Evolutionary conservation across 768 basidiomycete species (phyloP).

Genomic region (Pulveroboletus sp.): DNA sequence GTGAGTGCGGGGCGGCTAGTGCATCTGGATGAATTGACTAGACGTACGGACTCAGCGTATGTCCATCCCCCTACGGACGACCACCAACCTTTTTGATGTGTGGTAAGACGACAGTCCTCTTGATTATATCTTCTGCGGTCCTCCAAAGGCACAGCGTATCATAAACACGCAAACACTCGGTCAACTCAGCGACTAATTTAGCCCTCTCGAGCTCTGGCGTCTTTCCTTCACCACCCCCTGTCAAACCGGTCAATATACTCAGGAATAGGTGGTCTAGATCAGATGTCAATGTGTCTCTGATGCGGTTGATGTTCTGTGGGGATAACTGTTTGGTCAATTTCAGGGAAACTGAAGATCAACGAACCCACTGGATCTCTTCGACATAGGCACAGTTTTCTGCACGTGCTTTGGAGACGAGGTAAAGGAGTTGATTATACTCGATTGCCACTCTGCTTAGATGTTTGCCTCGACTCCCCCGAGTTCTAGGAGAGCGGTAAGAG

Average conservation of each 20-base stretch:
- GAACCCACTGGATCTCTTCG: constrained; percentile 82
- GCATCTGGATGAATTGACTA: constrained; percentile 77
- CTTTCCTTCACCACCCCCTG: constrained; percentile 46
- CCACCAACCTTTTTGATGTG: constrained; percentile 72
- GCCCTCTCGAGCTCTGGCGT: constrained; percentile 61
- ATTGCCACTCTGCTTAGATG: constrained; percentile 81
- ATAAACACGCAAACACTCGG: constrained; percentile 78
- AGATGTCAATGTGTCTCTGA: constrained; percentile 79
- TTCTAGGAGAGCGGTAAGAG: constrained; percentile 36
- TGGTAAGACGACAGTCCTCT: constrained; percentile 63
- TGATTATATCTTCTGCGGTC: constrained; percentile 85
- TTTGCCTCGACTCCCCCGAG: constrained; percentile 66
- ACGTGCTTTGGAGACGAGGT: constrained; percentile 82
- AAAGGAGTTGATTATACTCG: constrained; percentile 91
- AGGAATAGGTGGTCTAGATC: constrained; percentile 86
- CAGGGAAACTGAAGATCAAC: constrained; percentile 26
- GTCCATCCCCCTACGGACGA: not conserved
- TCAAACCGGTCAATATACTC: constrained; percentile 51
- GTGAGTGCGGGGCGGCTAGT: constrained; percentile 66
- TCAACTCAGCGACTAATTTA: constrained; percentile 63
- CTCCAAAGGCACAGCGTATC: constrained; percentile 78
- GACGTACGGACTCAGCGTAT: constrained; percentile 1
- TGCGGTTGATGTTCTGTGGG: constrained; percentile 73
- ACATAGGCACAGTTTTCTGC: constrained; percentile 77
- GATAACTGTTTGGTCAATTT: constrained; percentile 8